These are phyloP conservation scores for sunflower (Helianthus annuus) DNA, from an alignment of 129 eudicot genomes.

Conservation along the genomic window HanXRQr2.0-SUNRISE NC_035435.2:140021040-140021539, in stretches of 20 bases:
- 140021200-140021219: slow-evolving; percentile 94
- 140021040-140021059: slow-evolving; percentile 90
- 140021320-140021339: slow-evolving; percentile 59
- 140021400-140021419: slow-evolving; percentile 96
- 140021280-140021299: slow-evolving; percentile 19
- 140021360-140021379: slow-evolving; percentile 91
- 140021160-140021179: slow-evolving; percentile 84
- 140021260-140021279: slow-evolving; percentile 37
- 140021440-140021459: not conserved
- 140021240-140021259: slow-evolving; percentile 38
- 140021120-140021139: slow-evolving; percentile 52
- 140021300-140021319: not conserved
- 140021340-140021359: slow-evolving; percentile 85
- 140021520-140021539: slow-evolving; percentile 97
- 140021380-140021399: slow-evolving; percentile 99
- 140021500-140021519: slow-evolving; percentile 38
- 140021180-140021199: slow-evolving; percentile 95
- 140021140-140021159: slow-evolving; percentile 94
- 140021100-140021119: not conserved
- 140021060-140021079: slow-evolving; percentile 23
- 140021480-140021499: not conserved
- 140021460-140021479: not conserved
- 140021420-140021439: slow-evolving; percentile 71
- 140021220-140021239: slow-evolving; percentile 80
- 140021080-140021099: not conserved